phyloP scores from a whole-genome alignment of 106 monocot species.

The Dendrobium catenatum region DNA sequence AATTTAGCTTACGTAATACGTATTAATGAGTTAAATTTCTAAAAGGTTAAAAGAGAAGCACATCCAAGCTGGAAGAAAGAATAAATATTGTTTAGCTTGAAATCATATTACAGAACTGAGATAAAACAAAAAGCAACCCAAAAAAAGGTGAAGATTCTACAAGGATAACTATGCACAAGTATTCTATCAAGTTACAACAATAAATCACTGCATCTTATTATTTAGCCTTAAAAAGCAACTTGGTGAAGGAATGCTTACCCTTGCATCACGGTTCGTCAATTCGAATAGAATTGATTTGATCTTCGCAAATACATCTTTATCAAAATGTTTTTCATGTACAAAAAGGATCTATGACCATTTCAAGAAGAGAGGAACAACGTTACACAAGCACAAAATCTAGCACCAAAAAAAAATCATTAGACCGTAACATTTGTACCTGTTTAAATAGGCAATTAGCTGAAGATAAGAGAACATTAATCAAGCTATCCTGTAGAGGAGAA shows the following conservation, averaged over 20 bases:
- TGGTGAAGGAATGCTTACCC: slow-evolving; percentile 18
- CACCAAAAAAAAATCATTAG: background rate
- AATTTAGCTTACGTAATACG: background rate
- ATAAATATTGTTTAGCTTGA: background rate
- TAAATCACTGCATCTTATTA: background rate
- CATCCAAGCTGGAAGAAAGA: background rate
- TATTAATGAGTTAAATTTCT: background rate
- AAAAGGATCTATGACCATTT: slow-evolving; percentile 51
- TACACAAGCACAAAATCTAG: background rate
- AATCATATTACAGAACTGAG: background rate
- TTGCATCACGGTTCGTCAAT: slow-evolving; percentile 17
- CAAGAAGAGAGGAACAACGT: slow-evolving; percentile 6
- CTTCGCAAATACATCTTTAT: slow-evolving; percentile 29
- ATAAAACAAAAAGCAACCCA: no score
- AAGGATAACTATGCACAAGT: background rate
- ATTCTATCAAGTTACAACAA: background rate
- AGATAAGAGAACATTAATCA: slow-evolving; percentile 41
- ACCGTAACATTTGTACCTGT: slow-evolving; percentile 40
- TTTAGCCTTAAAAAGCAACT: background rate
- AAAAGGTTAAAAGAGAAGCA: background rate
- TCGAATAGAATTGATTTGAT: slow-evolving; percentile 30
- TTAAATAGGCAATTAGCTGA: slow-evolving; percentile 58
- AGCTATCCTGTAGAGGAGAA: slow-evolving; percentile 16
- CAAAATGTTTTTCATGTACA: slow-evolving; percentile 65
- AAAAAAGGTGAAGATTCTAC: background rate